A percentile compares a stretch with the other conserved stretches of the same genome.
Evolutionary conservation across 2,329 filamentous ascomycete species (phyloP).

Genomic region (Neoarthrinium moseri): DNA sequence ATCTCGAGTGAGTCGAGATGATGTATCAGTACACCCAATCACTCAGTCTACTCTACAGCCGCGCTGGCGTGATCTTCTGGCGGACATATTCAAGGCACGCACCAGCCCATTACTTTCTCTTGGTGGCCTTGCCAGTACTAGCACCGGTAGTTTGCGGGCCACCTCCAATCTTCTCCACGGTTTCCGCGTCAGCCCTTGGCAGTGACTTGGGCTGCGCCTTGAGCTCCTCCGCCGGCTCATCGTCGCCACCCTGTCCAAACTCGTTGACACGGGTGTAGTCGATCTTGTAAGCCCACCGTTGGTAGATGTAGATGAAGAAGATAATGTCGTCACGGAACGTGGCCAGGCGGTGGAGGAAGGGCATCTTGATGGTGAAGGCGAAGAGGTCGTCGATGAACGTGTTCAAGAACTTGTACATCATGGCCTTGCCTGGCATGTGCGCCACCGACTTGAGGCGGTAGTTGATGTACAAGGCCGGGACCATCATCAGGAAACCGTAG

Average conservation of each 20-base stretch:
- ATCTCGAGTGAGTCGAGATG: too few relatives aligned
- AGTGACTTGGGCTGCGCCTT: conserved; percentile 37
- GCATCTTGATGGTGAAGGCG: conserved; percentile 99
- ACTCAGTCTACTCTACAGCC: too few relatives aligned
- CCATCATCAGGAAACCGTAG: conserved; percentile 99
- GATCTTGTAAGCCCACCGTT: conserved; percentile 87
- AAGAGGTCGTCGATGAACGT: conserved; percentile 99
- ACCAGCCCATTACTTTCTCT: conserved; percentile 39
- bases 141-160: conserved; percentile 48
- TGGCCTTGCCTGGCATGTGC: conserved; percentile 93
- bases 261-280: conserved; percentile 94
- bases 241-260: conserved; percentile 97
- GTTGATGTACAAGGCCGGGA: conserved; percentile 97
- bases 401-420: conserved; percentile 98
- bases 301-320: conserved; percentile 97
- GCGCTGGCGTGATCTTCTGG: too few relatives aligned
- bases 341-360: conserved; percentile 84
- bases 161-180: conserved; percentile 29
- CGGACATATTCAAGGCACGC: background rate
- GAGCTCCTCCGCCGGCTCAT: conserved; percentile 58
- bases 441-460: conserved; percentile 94
- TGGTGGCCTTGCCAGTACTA: conserved; percentile 46
- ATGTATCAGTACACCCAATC: too few relatives aligned
- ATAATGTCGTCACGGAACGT: conserved; percentile 95
- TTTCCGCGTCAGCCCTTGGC: conserved; percentile 20